These are phyloP conservation scores for Paramecium octaurelia DNA, from an alignment of 73 alveolate genomes.

Conservation along the genomic window DNA sequence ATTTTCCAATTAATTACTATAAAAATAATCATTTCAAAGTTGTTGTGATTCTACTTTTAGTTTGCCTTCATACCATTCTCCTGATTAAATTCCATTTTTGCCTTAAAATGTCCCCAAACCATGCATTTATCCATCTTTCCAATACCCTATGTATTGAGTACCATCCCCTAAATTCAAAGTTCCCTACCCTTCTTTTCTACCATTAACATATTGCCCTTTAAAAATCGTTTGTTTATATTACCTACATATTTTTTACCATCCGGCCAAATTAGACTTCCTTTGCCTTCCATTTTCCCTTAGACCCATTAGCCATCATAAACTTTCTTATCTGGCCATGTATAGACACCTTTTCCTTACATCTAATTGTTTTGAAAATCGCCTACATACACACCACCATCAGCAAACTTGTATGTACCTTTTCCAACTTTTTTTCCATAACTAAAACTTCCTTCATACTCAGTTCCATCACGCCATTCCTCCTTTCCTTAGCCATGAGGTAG, in stretches of 20 bases:
- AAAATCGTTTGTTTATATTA: background rate
- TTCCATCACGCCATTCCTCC: conserved; percentile 56
- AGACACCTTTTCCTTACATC: conserved; percentile 75
- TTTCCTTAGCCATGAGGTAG: conserved; percentile 48
- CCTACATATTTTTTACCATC: conserved; percentile 65
- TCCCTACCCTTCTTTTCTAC: conserved; percentile 67
- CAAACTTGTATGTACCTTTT: background rate
- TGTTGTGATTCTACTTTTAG: background rate
- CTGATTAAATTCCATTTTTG: conserved; percentile 44
- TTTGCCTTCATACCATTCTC: conserved; percentile 65
- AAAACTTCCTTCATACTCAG: conserved; percentile 49
- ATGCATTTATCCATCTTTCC: conserved; percentile 78
- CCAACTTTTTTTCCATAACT: conserved; percentile 51
- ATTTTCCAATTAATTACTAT: background rate
- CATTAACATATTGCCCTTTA: conserved; percentile 68
- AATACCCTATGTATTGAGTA: conserved; percentile 66
- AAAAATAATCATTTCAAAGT: background rate
- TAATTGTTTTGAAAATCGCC: conserved; percentile 69
- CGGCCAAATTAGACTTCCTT: conserved; percentile 68
- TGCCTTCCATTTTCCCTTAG: conserved; percentile 75
- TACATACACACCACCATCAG: conserved; percentile 27
- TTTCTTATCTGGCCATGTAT: conserved; percentile 70
- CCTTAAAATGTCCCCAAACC: conserved; percentile 71
- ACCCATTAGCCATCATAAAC: conserved; percentile 73
- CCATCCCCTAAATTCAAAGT: conserved; percentile 67